Evolutionary conservation across 805 yeast genomes (phyloP).

Genomic region (Saturnispora diversa): DNA sequence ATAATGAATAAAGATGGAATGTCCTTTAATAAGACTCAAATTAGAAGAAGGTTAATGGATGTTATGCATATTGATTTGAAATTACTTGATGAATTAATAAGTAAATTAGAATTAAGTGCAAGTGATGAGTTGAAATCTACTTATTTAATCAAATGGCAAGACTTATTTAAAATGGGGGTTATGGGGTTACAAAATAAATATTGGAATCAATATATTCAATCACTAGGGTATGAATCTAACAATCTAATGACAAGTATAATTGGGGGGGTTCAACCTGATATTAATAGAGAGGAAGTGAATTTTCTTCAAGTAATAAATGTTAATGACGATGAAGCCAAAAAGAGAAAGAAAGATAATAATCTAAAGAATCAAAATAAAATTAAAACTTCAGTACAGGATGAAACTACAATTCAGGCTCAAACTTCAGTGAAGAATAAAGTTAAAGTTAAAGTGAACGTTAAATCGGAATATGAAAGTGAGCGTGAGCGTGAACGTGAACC

Average conservation of each 20-base stretch:
- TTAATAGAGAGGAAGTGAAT: no score
- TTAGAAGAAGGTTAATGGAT: neutral
- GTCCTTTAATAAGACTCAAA: neutral
- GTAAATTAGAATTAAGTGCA: neutral
- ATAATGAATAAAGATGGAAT: neutral
- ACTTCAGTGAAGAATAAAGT: neutral
- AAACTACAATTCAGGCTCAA: no score
- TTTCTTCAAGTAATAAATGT: no score
- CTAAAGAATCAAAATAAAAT: no score
- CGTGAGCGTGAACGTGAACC: no score
- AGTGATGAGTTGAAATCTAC: neutral
- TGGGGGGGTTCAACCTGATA: no score
- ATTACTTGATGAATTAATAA: neutral
- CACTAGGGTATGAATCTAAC: neutral
- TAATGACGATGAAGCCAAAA: no score
- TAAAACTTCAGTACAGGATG: no score
- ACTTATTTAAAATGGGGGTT: neutral
- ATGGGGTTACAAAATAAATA: neutral
- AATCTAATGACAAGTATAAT: constrained; percentile 1
- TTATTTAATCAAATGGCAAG: constrained; percentile 1
- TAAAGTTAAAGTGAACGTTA: no score
- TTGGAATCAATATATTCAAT: constrained; percentile 1
- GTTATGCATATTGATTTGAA: neutral
- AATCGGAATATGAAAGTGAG: no score
- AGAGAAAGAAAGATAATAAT: no score